Evolutionary conservation across 169 alveolate genomes (phyloP).

Genomic region (Miamiensis avidus): DNA sequence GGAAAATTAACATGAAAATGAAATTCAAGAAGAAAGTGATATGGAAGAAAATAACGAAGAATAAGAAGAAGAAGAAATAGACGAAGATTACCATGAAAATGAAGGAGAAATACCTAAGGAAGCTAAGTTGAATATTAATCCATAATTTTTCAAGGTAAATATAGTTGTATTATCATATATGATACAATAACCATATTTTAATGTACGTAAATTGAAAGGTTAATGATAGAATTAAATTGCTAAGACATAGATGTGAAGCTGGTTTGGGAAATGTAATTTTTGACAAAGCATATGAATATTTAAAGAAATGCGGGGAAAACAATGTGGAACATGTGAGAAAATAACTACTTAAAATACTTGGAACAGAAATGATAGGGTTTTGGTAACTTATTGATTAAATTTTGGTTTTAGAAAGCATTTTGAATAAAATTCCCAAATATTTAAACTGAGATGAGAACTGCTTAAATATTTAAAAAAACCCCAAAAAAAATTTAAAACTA

Average conservation of each 20-base stretch:
- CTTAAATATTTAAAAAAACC: no score
- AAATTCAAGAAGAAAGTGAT: slow-evolving; percentile 22
- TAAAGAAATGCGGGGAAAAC: slow-evolving; percentile 45
- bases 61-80: slow-evolving; percentile 15
- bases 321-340: slow-evolving; percentile 59
- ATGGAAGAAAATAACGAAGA: slow-evolving; percentile 3
- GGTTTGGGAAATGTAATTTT: slow-evolving; percentile 76
- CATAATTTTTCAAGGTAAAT: slow-evolving; percentile 18
- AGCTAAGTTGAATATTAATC: slow-evolving; percentile 11
- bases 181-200: background rate
- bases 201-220: slow-evolving; percentile 17
- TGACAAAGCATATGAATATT: slow-evolving; percentile 65
- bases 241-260: slow-evolving; percentile 74
- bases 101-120: slow-evolving; percentile 40
- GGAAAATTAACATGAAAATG: no score
- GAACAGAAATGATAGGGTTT: slow-evolving; percentile 86
- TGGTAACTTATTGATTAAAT: slow-evolving; percentile 85
- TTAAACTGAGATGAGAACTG: slow-evolving; percentile 1
- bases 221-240: slow-evolving; percentile 63
- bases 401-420: slow-evolving; percentile 64
- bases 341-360: slow-evolving; percentile 62
- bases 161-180: no score
- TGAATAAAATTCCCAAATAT: slow-evolving; percentile 1
- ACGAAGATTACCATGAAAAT: slow-evolving; percentile 51
- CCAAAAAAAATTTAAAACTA: no score